Evolutionary conservation across 371 early-diverging fungal species (phyloP).

Genomic region (Mucor lusitanicus): DNA sequence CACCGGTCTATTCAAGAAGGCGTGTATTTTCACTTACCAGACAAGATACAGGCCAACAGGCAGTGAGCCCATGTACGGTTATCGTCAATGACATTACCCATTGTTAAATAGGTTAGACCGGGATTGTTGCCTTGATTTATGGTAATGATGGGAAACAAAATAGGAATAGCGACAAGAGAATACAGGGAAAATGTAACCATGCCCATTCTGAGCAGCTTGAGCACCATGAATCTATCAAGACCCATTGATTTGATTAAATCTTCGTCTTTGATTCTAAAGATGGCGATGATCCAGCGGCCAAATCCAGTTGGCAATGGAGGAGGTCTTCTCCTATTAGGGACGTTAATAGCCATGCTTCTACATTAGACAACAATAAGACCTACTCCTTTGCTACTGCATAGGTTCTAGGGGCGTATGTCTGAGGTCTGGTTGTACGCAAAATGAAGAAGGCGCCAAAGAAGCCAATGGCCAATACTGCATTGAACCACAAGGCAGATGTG

Average conservation of each 20-base stretch:
- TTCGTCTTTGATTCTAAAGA: conserved; percentile 59
- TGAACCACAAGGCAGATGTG: conserved; percentile 68
- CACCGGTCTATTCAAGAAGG: not conserved
- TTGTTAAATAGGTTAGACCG: conserved; percentile 59
- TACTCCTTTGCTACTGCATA: conserved; percentile 68
- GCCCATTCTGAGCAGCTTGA: conserved; percentile 70
- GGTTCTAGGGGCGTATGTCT: conserved; percentile 73
- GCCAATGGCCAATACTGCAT: conserved; percentile 55
- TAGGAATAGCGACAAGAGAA: conserved; percentile 60
- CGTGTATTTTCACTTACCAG: conserved; percentile 33
- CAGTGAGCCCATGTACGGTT: conserved; percentile 71
- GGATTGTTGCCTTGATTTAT: conserved; percentile 37
- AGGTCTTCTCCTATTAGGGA: conserved; percentile 54
- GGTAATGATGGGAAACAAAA: conserved; percentile 71
- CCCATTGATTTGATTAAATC: conserved; percentile 64
- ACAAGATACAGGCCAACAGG: conserved; percentile 59
- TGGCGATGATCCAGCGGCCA: conserved; percentile 63
- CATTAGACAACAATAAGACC: not conserved
- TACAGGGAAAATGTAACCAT: conserved; percentile 56
- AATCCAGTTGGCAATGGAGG: conserved; percentile 53
- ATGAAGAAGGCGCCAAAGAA: conserved; percentile 63
- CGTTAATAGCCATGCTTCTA: not conserved
- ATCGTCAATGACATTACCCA: conserved; percentile 62
- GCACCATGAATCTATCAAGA: conserved; percentile 79
- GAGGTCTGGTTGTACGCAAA: conserved; percentile 54